Evolutionary conservation across 208 protist genomes (phyloP).

Genomic region (Naegleria fowleri): DNA sequence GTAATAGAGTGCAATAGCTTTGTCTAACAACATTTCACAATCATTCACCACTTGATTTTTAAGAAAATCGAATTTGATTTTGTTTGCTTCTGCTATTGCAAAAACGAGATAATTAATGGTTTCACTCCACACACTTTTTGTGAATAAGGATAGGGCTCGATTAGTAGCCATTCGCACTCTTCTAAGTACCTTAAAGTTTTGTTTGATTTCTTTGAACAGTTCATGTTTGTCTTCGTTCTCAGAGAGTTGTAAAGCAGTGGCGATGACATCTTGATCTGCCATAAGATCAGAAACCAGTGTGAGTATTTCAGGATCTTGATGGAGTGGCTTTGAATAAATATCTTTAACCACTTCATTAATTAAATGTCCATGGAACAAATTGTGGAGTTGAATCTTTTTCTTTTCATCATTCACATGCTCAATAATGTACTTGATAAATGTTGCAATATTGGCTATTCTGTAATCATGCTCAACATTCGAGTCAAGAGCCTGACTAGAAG

Average conservation of each 20-base stretch:
- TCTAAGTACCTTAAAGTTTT: background rate
- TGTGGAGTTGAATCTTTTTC: background rate
- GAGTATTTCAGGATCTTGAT: background rate
- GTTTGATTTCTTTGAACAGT: background rate
- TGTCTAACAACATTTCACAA: background rate
- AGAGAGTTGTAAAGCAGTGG: background rate
- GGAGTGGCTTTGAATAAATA: background rate
- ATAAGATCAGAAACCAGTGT: background rate
- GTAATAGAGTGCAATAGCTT: background rate
- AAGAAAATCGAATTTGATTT: background rate
- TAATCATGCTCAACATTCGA: background rate
- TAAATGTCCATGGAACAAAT: background rate
- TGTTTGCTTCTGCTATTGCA: background rate
- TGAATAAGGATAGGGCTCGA: background rate
- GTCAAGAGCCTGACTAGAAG: background rate
- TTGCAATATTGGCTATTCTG: background rate
- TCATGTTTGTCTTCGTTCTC: background rate
- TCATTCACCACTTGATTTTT: background rate
- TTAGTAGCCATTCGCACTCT: background rate
- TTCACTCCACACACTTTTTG: background rate
- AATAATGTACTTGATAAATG: background rate
- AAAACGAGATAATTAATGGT: conserved; percentile 1
- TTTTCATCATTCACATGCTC: background rate
- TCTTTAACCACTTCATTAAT: background rate
- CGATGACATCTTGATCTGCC: background rate